phyloP scores from a whole-genome alignment of 1,284 basidiomycete species.

The Puccinia novopanici region DNA sequence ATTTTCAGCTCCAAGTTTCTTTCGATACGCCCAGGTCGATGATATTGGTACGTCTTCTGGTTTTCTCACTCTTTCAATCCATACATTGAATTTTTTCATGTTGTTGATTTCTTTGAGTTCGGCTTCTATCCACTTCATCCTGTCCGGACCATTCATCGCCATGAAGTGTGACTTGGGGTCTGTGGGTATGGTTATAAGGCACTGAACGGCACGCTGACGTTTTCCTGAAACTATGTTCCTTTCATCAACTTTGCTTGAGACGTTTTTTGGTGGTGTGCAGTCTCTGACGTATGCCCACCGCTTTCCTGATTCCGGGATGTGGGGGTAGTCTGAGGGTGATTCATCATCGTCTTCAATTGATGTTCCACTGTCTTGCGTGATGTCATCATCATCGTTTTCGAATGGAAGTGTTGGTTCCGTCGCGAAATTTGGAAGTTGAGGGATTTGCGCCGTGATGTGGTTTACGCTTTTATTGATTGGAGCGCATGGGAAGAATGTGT shows the following conservation, averaged over 20 bases:
- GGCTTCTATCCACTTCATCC: neutral
- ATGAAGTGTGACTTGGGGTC: neutral
- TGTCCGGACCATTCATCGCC: neutral
- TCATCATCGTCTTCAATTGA: neutral
- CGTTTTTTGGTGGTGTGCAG: too few relatives aligned
- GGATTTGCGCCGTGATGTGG: neutral
- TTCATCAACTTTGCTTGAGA: too few relatives aligned
- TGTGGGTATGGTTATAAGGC: too few relatives aligned
- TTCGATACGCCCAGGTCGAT: too few relatives aligned
- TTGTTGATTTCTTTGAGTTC: conserved; percentile 3
- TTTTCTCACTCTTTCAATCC: neutral
- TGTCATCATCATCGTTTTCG: neutral
- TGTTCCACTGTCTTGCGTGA: too few relatives aligned
- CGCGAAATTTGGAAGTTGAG: too few relatives aligned
- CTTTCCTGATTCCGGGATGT: neutral
- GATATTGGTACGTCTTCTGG: too few relatives aligned
- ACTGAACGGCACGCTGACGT: neutral
- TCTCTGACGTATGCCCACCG: neutral
- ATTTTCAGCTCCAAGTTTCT: too few relatives aligned
- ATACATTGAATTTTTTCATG: neutral
- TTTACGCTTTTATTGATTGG: neutral
- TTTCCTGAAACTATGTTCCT: neutral
- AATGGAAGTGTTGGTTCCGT: neutral
- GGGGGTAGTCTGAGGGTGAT: neutral
- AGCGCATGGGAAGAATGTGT: neutral